phyloP scores from a whole-genome alignment of 2,329 filamentous ascomycete genomes.

The Fonsecaea nubica region DNA sequence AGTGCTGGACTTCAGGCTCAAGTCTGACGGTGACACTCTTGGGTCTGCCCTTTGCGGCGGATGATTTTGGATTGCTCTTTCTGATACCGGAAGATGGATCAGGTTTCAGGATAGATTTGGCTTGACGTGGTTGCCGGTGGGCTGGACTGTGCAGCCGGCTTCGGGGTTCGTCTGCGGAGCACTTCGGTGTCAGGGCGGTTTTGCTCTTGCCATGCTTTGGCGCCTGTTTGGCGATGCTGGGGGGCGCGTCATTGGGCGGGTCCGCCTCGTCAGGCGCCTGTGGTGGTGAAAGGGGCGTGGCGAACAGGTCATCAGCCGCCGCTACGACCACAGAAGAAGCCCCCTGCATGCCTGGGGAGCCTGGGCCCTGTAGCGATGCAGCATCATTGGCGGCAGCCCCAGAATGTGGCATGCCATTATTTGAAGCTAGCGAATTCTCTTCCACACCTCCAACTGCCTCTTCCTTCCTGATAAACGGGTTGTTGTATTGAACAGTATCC shows the following conservation, averaged over 20 bases:
- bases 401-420: background rate
- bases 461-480: background rate
- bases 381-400: conserved; percentile 7
- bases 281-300: background rate
- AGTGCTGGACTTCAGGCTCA: conserved; percentile 18
- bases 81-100: conserved; percentile 3
- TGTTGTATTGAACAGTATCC: conserved; percentile 5
- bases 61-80: background rate
- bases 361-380: background rate
- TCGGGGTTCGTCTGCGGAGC: conserved; percentile 5
- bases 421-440: conserved; percentile 6
- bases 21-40: conserved; percentile 19
- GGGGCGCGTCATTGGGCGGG: conserved; percentile 7
- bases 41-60: background rate
- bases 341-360: background rate
- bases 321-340: background rate
- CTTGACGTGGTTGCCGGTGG: conserved; percentile 21
- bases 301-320: background rate
- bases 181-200: conserved; percentile 5
- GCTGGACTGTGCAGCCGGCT: conserved; percentile 18
- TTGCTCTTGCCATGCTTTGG: conserved; percentile 9
- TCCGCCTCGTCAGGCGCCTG: conserved; percentile 9
- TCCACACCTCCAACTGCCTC: background rate
- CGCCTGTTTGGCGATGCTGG: conserved; percentile 1
- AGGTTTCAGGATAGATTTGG: conserved; percentile 28